phyloP scores from a whole-genome alignment of 2,329 filamentous ascomycete species.

The Dothideomycetidae sp. region DNA sequence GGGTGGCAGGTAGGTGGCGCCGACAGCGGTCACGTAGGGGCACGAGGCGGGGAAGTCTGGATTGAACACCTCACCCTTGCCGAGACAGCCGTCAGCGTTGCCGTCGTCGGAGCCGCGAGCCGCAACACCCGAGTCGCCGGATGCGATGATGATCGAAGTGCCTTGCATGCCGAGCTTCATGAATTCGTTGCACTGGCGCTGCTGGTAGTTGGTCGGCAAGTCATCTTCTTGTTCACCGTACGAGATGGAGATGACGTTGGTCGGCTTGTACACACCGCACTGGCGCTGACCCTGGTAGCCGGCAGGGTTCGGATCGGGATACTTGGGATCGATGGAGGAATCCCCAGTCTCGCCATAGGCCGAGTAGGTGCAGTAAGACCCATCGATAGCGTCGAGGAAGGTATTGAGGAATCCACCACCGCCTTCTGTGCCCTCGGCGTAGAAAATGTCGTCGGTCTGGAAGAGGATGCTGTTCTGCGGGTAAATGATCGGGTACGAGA shows the following conservation, averaged over 20 bases:
- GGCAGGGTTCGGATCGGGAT: conserved; percentile 33
- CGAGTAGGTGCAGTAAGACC: conserved; percentile 37
- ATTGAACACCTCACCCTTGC: conserved; percentile 12
- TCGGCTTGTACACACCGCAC: conserved; percentile 33
- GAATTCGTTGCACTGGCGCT: conserved; percentile 47
- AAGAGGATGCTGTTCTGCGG: conserved; percentile 36
- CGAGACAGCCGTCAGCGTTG: conserved; percentile 5
- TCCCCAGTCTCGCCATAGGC: conserved; percentile 36
- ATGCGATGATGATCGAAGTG: conserved; percentile 45
- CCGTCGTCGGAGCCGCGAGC: conserved; percentile 23
- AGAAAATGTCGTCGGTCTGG: conserved; percentile 30
- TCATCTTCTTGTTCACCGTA: conserved; percentile 52
- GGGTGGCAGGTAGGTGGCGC: conserved; percentile 26
- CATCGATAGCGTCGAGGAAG: conserved; percentile 39
- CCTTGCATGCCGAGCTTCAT: conserved; percentile 50
- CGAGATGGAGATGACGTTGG: conserved; percentile 46
- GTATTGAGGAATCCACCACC: conserved; percentile 30
- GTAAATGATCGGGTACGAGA: conserved; percentile 37
- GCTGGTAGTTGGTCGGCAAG: conserved; percentile 44
- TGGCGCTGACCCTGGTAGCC: conserved; percentile 36
- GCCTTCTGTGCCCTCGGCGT: conserved; percentile 24
- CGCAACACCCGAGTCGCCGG: conserved; percentile 47
- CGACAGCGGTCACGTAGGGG: conserved; percentile 25
- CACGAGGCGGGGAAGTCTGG: conserved; percentile 11
- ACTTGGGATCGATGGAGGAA: conserved; percentile 32